Base-by-base conservation (phyloP, 192 early-diverging fungal genomes). In the Podila epigama region DNA sequence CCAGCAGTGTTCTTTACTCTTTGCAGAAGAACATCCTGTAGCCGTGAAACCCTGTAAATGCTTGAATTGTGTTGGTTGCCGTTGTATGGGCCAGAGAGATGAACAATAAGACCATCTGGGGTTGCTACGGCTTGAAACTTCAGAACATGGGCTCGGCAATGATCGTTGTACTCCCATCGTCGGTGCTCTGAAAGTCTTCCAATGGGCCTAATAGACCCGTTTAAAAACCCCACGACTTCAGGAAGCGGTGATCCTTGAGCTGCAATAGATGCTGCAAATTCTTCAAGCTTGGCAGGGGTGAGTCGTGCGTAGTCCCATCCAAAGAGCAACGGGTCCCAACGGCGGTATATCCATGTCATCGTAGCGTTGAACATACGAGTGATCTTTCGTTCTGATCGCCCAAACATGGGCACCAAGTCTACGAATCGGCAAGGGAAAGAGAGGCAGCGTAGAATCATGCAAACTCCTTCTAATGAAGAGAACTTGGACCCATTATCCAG, bases 371-470 rank as follows among this genome's bases (percentile, higher is more conserved):
- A 32, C 13, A 62, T 62, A 13, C 48, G 60, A 51, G 44, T 62
- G 37, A 62, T 29, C 60, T 51, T 62, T 15, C 60, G 16, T 13
- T 35, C 60, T 20, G 48, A 62, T 62, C 60, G 42, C 4, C 60
- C 60, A 62, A 62, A 62, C 41, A 62, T 51, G 4, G 22, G 31
- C 48, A 62, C 51, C 11, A 51, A 29, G 4, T 62, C 60, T 42
- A 50, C 13, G 7, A 41, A n/a, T 10, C 59, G 59, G 41, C 59
- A 60, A 7, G 41, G 59, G 41, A 22, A 60, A 1, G 59, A n/a
- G 12, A 62, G 44, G 32, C 60, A 39, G 9, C 48, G 60, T 1
- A 62, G 60, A 35, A 62, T n/a, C 3, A 62, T 2, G 41, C 60
- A 62, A 11, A 62, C 2, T 3, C 48, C 60, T 31, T 62, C 42